phyloP scores from a whole-genome alignment of 257 asterid genomes.

The Echium plantagineum region DNA sequence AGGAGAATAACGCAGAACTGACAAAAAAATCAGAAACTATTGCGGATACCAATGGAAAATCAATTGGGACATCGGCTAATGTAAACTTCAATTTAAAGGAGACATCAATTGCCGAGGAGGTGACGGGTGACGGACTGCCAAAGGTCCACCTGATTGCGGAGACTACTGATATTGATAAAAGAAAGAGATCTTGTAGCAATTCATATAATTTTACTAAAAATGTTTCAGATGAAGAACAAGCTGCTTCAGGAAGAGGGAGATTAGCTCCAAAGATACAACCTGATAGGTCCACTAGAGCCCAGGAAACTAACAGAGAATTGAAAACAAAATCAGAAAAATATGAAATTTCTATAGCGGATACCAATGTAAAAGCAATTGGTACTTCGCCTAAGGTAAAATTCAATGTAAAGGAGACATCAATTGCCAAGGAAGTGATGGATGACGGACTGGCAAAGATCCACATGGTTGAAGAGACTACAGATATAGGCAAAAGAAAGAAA shows the following conservation, averaged over 20 bases:
- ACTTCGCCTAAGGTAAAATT: slow-evolving; percentile 1
- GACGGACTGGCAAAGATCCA: neutral
- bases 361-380: neutral
- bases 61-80: slow-evolving; percentile 2
- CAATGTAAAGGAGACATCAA: neutral
- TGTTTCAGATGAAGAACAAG: too few species aligned
- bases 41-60: neutral
- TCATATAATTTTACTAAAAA: too few species aligned
- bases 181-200: too few species aligned
- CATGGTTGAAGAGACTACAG: neutral
- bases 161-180: neutral
- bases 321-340: slow-evolving; percentile 1
- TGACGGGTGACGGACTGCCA: neutral
- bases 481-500: too few species aligned
- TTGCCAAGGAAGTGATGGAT: slow-evolving; percentile 2
- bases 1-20: neutral
- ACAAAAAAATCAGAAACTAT: slow-evolving; percentile 2
- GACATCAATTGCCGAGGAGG: slow-evolving; percentile 5
- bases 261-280: too few species aligned
- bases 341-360: neutral
- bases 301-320: neutral
- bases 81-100: neutral
- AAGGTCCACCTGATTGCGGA: neutral
- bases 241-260: too few species aligned
- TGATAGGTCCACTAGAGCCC: too few species aligned